Evolutionary conservation across 495 filamentous ascomycete species (phyloP).

Genomic region (Sphaerosporella brunnea): DNA sequence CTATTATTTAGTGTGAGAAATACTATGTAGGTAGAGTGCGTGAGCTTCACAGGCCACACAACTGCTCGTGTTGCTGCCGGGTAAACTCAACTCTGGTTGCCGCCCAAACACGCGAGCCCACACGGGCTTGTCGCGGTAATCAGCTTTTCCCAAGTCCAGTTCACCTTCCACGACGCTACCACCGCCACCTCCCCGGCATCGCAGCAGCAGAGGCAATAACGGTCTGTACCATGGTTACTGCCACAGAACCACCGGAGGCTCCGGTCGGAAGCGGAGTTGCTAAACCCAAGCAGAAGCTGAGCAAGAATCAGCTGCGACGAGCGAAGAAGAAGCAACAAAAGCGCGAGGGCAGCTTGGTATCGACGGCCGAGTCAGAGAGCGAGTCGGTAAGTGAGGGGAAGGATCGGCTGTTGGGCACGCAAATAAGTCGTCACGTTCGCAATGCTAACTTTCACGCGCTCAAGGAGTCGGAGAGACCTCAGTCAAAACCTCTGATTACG

Average conservation of each 20-base stretch:
- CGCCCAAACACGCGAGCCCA: too few species aligned
- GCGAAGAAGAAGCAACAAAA: conserved; percentile 83
- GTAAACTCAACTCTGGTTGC: too few species aligned
- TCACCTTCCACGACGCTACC: too few species aligned
- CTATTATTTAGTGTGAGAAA: too few species aligned
- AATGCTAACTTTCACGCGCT: conserved; percentile 8
- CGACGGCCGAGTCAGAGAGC: conserved; percentile 14
- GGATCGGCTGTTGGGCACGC: too few species aligned
- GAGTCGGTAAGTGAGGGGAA: conserved; percentile 20
- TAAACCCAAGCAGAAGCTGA: conserved; percentile 37
- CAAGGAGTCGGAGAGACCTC: conserved; percentile 10
- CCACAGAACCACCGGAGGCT: conserved; percentile 13
- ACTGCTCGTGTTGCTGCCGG: too few species aligned
- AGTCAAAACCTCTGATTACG: conserved; percentile 26
- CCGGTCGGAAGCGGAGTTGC: conserved; percentile 2
- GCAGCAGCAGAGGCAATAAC: conserved; percentile 3
- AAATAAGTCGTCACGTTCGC: too few species aligned
- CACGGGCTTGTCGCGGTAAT: too few species aligned
- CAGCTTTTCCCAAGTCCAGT: too few species aligned
- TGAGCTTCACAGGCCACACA: too few species aligned
- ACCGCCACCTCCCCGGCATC: too few species aligned
- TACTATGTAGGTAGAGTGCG: too few species aligned
- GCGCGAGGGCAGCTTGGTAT: conserved; percentile 18
- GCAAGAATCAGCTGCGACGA: conserved; percentile 68
- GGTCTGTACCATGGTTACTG: conserved; percentile 19